Conservation (phyloP, 345 rosid genomes). For the Eucalyptus leucophloia region DNA sequence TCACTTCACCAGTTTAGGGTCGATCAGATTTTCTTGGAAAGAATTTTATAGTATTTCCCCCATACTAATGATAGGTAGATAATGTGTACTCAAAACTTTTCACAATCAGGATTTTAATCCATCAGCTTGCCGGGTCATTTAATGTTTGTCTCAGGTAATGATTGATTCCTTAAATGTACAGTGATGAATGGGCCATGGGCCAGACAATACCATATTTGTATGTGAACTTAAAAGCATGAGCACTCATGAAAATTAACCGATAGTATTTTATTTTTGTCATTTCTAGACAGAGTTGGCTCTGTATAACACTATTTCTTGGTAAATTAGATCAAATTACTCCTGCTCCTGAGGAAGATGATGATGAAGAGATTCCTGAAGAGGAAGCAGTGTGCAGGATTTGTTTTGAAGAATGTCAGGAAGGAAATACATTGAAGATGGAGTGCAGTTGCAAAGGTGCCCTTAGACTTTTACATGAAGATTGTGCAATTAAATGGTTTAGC, state of each 20-base stretch:
- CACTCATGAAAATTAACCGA: background rate
- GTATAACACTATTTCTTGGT: background rate
- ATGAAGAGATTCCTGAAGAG: constrained; percentile 96
- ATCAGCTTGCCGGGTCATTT: background rate
- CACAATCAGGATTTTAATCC: background rate
- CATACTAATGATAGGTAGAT: background rate
- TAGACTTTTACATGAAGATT: constrained; percentile 74
- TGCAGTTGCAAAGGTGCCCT: constrained; percentile 97
- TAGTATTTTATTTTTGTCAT: background rate
- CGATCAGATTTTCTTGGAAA: background rate
- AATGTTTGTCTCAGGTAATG: background rate
- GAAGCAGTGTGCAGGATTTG: constrained; percentile 95
- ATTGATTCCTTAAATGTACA: background rate
- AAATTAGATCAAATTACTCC: constrained; percentile 54
- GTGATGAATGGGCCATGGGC: background rate
- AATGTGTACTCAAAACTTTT: background rate
- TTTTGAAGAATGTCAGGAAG: constrained; percentile 72
- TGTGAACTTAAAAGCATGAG: background rate
- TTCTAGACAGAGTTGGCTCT: background rate
- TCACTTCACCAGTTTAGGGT: background rate
- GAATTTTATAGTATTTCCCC: background rate
- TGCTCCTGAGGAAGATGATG: constrained; percentile 35
- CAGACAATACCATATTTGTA: background rate
- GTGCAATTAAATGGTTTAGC: constrained; percentile 89
- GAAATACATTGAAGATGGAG: constrained; percentile 91